These are phyloP conservation scores for Penicillium odoratum DNA, from an alignment of 495 filamentous ascomycete species.

Conservation along the genomic window DNA sequence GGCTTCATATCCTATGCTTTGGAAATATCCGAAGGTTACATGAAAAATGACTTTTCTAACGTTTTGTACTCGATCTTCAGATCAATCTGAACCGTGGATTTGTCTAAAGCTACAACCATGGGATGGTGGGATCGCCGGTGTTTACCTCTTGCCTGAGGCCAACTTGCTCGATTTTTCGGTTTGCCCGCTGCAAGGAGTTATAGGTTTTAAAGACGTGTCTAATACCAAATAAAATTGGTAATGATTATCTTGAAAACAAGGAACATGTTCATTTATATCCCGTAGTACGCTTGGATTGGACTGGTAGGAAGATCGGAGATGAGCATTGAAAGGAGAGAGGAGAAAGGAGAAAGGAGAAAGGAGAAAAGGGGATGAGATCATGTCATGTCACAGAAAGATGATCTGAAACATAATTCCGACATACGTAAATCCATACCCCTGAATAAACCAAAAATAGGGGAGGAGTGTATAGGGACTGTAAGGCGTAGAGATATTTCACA, in stretches of 20 bases:
- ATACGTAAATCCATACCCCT: neutral
- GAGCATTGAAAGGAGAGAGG: neutral
- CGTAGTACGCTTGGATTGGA: neutral
- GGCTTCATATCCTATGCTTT: neutral
- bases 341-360: neutral
- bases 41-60: too few species aligned
- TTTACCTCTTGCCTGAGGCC: constrained; percentile 5
- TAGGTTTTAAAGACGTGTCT: neutral
- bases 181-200: neutral
- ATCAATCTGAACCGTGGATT: constrained; percentile 11
- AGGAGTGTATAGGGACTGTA: constrained; percentile 8
- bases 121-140: constrained; percentile 5
- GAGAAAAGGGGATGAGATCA: neutral
- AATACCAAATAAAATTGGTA: constrained; percentile 1
- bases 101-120: neutral
- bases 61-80: neutral
- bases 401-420: neutral
- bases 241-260: neutral
- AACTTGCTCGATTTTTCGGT: neutral
- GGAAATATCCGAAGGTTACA: too few species aligned
- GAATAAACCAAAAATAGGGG: constrained; percentile 1
- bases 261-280: neutral
- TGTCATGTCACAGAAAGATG: constrained; percentile 3
- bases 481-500: constrained; percentile 14
- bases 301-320: neutral